Base-by-base conservation (phyloP, 495 filamentous ascomycete species). In the Neurospora sp. region DNA sequence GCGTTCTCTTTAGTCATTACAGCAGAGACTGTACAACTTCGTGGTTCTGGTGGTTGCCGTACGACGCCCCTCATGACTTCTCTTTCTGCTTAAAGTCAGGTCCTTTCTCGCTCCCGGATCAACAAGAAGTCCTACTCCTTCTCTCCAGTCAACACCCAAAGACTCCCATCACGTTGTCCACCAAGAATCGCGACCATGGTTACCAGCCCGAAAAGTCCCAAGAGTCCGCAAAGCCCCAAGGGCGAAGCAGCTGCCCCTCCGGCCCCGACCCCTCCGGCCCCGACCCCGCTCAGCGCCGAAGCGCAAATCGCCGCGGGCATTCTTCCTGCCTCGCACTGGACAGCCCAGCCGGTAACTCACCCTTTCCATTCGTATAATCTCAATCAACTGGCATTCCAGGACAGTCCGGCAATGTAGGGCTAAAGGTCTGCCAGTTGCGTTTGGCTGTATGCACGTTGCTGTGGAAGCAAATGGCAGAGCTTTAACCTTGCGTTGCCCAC, bases 281-380 rank as follows among this genome's bases (percentile, higher is more conserved):
- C 23, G 23, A 27, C 23, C 12, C 54, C 23, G 54, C 54, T 62
- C 54, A 62, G 54, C 14, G 20, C 27, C 54, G 54, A 62, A 9
- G 54, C 54, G 3, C 54, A 62, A 35, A 18, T 1, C 12, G 54
- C 54, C 54, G 27, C 54, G 31, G 71, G 46, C 14, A 72, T 72
- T 38, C 46, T 72, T 66, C 71, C 71, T 31, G 48, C 71, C 2
- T 38, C 62, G 37, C 71, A 72, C 48, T 72, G 71, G 71, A 9
- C 27, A 27, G 27, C 12, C 2, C 54, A 62, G 6, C 12, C 54
- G 23, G 54, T 62, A 62, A 62, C 0, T 31, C 11, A 27, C 23
- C 23, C 20, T 59, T 31, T 8, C 11, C 5, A 44, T 40, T 5
- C 6, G 37, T 38, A 38, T 38, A 38, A 38, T 38, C 37, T 38